Percentiles rank a stretch among this genome's conserved stretches.
Evolutionary conservation across 257 asterid genomes (phyloP).

Genomic region (Cruciata laevipes): DNA sequence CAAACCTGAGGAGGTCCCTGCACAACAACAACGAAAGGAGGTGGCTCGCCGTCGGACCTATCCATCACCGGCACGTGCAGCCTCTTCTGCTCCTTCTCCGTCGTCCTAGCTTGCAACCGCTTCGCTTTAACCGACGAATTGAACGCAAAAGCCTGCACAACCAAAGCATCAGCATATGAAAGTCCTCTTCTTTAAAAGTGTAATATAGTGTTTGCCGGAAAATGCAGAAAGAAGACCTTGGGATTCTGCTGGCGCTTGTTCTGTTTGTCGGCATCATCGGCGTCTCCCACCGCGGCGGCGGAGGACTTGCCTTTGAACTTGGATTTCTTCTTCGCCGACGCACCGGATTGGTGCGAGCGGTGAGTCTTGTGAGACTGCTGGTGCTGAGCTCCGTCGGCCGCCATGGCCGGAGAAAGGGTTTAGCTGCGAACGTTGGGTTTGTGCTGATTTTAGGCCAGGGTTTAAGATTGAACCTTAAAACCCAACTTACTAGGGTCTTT

Average conservation of each 20-base stretch:
- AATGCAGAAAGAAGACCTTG: conserved; percentile 17
- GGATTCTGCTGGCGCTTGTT: conserved; percentile 39
- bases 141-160: conserved; percentile 72
- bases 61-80: conserved; percentile 84
- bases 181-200: neutral
- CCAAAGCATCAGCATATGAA: neutral
- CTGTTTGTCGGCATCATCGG: conserved; percentile 49
- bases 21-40: conserved; percentile 84
- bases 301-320: conserved; percentile 32
- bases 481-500: too few species aligned
- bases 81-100: conserved; percentile 91
- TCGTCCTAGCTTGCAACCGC: conserved; percentile 62
- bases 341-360: conserved; percentile 59
- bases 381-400: conserved; percentile 22
- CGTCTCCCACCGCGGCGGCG: neutral
- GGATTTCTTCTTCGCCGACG: conserved; percentile 68
- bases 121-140: conserved; percentile 76
- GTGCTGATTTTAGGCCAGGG: neutral
- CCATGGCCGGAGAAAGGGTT: conserved; percentile 12
- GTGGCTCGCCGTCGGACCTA: conserved; percentile 74
- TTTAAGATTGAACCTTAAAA: too few species aligned
- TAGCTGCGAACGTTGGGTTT: neutral
- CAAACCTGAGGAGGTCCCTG: conserved; percentile 95
- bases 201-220: neutral
- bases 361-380: conserved; percentile 72